phyloP scores from a whole-genome alignment of 2,329 filamentous ascomycete species.

The Trichophyton equinum region DNA sequence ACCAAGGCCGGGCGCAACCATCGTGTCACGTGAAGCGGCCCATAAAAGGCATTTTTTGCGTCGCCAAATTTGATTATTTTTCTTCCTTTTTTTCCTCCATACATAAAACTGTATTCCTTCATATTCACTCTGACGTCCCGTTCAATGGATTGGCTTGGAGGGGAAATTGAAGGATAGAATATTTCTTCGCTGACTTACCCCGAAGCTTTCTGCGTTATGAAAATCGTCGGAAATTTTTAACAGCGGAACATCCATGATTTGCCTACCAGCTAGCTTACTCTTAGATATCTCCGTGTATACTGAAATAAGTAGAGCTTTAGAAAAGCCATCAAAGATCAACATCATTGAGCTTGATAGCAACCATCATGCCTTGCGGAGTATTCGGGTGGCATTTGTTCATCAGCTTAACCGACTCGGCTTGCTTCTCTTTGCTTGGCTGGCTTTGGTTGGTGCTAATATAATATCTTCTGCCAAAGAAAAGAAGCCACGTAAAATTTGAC shows the following conservation, averaged over 20 bases:
- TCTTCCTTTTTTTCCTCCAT: constrained; percentile 25
- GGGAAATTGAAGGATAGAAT: constrained; percentile 38
- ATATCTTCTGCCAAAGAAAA: not conserved
- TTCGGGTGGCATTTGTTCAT: too few species aligned
- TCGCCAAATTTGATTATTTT: constrained; percentile 15
- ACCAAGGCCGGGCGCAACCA: not conserved
- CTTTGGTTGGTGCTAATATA: not conserved
- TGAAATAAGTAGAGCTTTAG: not conserved
- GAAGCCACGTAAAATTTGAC: not conserved
- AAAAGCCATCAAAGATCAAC: not conserved
- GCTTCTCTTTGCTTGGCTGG: not conserved
- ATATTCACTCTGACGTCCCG: constrained; percentile 36
- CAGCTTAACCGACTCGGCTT: too few species aligned
- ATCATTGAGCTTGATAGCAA: too few species aligned
- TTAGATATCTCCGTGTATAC: not conserved
- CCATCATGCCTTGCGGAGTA: too few species aligned
- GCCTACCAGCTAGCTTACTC: not conserved
- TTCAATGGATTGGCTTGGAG: constrained; percentile 30
- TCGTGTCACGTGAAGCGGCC: constrained; percentile 8
- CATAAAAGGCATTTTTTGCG: constrained; percentile 19
- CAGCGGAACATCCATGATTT: constrained; percentile 27
- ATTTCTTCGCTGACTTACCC: constrained; percentile 33
- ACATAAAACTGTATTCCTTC: constrained; percentile 33
- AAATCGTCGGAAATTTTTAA: constrained; percentile 37
- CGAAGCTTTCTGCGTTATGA: constrained; percentile 31